Conservation (phyloP, 2,329 filamentous ascomycete genomes). For the Colletotrichum sidae region DNA sequence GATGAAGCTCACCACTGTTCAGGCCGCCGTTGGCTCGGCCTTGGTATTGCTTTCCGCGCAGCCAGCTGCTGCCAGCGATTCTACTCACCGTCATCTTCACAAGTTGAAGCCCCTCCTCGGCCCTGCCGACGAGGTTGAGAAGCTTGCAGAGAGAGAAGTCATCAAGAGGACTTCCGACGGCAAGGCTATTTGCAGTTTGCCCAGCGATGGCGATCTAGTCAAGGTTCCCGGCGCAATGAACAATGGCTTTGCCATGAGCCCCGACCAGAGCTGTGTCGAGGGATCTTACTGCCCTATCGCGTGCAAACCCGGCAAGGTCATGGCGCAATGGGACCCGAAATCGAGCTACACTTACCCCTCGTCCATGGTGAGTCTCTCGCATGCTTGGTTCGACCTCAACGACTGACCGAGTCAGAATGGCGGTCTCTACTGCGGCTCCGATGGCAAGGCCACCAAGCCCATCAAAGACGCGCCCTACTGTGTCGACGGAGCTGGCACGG, state of each 20-base stretch:
- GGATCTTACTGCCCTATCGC: constrained; percentile 82
- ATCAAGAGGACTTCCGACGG: constrained; percentile 45
- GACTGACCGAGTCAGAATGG: constrained; percentile 66
- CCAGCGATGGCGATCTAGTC: constrained; percentile 74
- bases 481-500: constrained; percentile 73
- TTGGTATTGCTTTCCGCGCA: constrained; percentile 59
- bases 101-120: constrained; percentile 14
- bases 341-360: constrained; percentile 76
- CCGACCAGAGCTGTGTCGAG: constrained; percentile 75
- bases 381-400: constrained; percentile 1
- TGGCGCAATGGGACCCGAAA: constrained; percentile 81
- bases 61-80: constrained; percentile 51
- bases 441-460: constrained; percentile 75
- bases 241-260: constrained; percentile 84
- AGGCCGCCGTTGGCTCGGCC: constrained; percentile 62
- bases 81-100: constrained; percentile 53
- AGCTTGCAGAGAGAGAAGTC: constrained; percentile 34
- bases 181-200: constrained; percentile 68
- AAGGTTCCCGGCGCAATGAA: constrained; percentile 72
- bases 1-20: constrained; percentile 67
- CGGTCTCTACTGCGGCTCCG: constrained; percentile 76
- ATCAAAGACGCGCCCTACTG: constrained; percentile 78
- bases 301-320: constrained; percentile 80
- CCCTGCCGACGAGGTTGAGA: constrained; percentile 12
- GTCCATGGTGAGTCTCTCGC: constrained; percentile 69